Evolutionary conservation across 805 yeast genomes (phyloP).

Genomic region (Aciculoconidium aculeatum): DNA sequence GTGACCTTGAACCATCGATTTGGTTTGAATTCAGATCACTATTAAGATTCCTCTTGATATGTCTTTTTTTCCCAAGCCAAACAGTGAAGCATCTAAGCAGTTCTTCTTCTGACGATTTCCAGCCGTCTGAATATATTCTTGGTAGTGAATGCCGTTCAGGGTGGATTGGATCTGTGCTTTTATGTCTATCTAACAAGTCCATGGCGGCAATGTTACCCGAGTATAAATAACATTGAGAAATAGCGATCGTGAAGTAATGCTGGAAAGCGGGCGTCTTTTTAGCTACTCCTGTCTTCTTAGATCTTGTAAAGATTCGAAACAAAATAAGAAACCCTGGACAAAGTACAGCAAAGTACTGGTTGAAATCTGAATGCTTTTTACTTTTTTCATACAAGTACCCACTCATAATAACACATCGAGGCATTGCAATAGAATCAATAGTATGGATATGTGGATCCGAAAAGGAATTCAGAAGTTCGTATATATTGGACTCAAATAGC

Average conservation of each 20-base stretch:
- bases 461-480: slow-evolving; percentile 23
- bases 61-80: slow-evolving; percentile 71
- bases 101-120: slow-evolving; percentile 78
- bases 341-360: slow-evolving; percentile 53
- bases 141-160: slow-evolving; percentile 63
- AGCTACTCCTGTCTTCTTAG: slow-evolving; percentile 39
- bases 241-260: slow-evolving; percentile 53
- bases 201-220: slow-evolving; percentile 58
- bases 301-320: slow-evolving; percentile 46
- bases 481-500: slow-evolving; percentile 23
- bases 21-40: too few species aligned
- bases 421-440: slow-evolving; percentile 52
- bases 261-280: slow-evolving; percentile 44
- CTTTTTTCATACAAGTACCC: slow-evolving; percentile 69
- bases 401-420: slow-evolving; percentile 52
- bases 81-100: slow-evolving; percentile 70
- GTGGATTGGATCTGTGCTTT: slow-evolving; percentile 39
- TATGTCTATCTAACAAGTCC: slow-evolving; percentile 47
- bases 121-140: slow-evolving; percentile 72
- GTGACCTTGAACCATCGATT: too few species aligned
- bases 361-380: slow-evolving; percentile 63
- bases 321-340: slow-evolving; percentile 66
- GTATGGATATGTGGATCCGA: slow-evolving; percentile 52
- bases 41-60: slow-evolving; percentile 28
- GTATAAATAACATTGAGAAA: slow-evolving; percentile 67